These are phyloP conservation scores for Aspergillus terreus DNA, from an alignment of 2,329 filamentous ascomycete species.

Conservation along the genomic window DNA sequence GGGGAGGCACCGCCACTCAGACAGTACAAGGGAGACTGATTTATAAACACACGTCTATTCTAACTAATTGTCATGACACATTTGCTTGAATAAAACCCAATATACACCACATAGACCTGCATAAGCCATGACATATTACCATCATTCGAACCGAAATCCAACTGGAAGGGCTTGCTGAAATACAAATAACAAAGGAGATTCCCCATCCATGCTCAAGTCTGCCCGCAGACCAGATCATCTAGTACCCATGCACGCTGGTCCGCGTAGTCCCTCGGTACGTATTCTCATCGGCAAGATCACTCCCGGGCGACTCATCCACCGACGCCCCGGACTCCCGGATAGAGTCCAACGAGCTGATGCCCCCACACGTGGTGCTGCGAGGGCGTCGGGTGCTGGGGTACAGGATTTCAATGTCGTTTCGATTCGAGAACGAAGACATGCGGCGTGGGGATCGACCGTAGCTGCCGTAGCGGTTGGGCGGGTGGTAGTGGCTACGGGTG, in stretches of 20 bases:
- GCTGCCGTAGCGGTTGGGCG: conserved; percentile 19
- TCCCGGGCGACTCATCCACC: conserved; percentile 20
- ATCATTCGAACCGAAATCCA: not conserved
- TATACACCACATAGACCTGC: no score
- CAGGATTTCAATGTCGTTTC: conserved; percentile 31
- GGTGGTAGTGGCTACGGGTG: conserved; percentile 26
- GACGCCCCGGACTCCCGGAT: conserved; percentile 29
- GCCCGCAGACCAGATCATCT: conserved; percentile 20
- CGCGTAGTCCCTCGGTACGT: conserved; percentile 30
- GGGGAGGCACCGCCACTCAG: no score
- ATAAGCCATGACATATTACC: not conserved
- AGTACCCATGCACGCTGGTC: conserved; percentile 20
- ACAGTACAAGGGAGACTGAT: no score
- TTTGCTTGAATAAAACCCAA: no score
- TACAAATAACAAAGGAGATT: not conserved
- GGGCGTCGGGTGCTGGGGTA: conserved; percentile 33
- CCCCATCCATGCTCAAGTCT: conserved; percentile 4
- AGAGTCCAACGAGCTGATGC: conserved; percentile 22
- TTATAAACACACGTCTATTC: no score
- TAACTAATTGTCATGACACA: no score
- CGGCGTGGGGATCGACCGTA: conserved; percentile 18
- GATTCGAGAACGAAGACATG: conserved; percentile 21
- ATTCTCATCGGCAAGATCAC: conserved; percentile 16
- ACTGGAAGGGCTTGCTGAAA: not conserved
- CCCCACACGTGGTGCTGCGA: conserved; percentile 31